Percentiles rank a stretch among this genome's conserved stretches.
These are phyloP conservation scores for Platanthera guangdongensis DNA, from an alignment of 106 monocot genomes.

Conservation along the genomic window DNA sequence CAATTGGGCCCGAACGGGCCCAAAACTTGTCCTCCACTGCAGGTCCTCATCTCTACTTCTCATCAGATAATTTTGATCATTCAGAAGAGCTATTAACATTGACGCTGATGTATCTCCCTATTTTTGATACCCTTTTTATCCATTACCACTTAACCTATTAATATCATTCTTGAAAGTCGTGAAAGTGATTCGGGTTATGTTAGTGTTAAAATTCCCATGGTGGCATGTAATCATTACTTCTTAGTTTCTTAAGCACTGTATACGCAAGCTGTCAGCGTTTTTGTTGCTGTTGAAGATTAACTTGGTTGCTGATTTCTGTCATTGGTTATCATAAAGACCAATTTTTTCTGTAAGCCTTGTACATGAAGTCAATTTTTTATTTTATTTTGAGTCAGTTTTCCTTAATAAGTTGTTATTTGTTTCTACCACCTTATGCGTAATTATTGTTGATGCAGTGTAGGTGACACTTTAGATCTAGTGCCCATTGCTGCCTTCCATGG, in stretches of 20 bases:
- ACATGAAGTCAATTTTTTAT: neutral
- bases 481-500: constrained; percentile 98
- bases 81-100: neutral
- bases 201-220: neutral
- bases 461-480: constrained; percentile 94
- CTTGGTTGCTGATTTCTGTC: too few species aligned
- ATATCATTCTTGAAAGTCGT: neutral
- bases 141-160: neutral
- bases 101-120: neutral
- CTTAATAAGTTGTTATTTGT: neutral
- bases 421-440: neutral
- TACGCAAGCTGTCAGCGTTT: neutral
- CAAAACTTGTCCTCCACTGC: too few species aligned
- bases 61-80: neutral
- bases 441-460: constrained; percentile 47
- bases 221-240: neutral
- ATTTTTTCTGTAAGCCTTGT: neutral
- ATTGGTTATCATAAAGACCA: neutral
- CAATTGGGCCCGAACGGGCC: too few species aligned
- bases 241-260: neutral
- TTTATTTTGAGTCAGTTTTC: neutral
- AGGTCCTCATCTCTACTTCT: too few species aligned
- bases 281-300: neutral
- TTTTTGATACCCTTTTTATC: neutral
- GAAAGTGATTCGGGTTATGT: neutral